Evolutionary conservation across 495 filamentous ascomycete genomes (phyloP).

Genomic region (Aspergillus incahuasiensis): DNA sequence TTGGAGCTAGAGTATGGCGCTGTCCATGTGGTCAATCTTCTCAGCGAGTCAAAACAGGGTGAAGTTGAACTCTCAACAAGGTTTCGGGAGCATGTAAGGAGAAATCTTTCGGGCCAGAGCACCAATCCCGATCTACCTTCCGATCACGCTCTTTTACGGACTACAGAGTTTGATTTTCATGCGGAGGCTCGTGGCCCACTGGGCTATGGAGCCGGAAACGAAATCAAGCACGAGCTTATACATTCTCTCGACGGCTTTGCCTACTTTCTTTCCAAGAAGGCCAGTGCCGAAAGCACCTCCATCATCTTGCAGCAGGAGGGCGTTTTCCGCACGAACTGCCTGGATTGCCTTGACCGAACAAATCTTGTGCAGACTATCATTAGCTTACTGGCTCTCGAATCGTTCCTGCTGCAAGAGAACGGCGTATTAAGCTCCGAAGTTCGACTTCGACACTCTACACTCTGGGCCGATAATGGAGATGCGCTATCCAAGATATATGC

Average conservation of each 20-base stretch:
- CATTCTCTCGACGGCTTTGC: slow-evolving; percentile 79
- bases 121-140: slow-evolving; percentile 37
- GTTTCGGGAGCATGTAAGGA: slow-evolving; percentile 70
- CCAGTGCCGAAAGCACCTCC: slow-evolving; percentile 45
- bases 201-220: slow-evolving; percentile 82
- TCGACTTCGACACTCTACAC: slow-evolving; percentile 80
- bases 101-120: slow-evolving; percentile 66
- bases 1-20: slow-evolving; percentile 82
- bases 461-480: slow-evolving; percentile 99
- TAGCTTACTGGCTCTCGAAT: slow-evolving; percentile 82
- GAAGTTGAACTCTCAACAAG: slow-evolving; percentile 75
- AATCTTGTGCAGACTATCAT: slow-evolving; percentile 96
- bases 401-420: slow-evolving; percentile 66
- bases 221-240: slow-evolving; percentile 69
- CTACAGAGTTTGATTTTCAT: slow-evolving; percentile 91
- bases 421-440: slow-evolving; percentile 69
- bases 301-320: slow-evolving; percentile 88
- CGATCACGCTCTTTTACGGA: slow-evolving; percentile 66
- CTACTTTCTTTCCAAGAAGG: slow-evolving; percentile 78
- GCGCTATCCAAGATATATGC: slow-evolving; percentile 93
- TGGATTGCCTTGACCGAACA: slow-evolving; percentile 93
- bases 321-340: slow-evolving; percentile 90
- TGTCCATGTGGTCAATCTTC: slow-evolving; percentile 84
- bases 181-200: slow-evolving; percentile 83
- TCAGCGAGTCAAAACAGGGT: slow-evolving; percentile 78